Evolutionary conservation across 148 eudicot genomes (phyloP).

Genomic region (Arbutus unedo): DNA sequence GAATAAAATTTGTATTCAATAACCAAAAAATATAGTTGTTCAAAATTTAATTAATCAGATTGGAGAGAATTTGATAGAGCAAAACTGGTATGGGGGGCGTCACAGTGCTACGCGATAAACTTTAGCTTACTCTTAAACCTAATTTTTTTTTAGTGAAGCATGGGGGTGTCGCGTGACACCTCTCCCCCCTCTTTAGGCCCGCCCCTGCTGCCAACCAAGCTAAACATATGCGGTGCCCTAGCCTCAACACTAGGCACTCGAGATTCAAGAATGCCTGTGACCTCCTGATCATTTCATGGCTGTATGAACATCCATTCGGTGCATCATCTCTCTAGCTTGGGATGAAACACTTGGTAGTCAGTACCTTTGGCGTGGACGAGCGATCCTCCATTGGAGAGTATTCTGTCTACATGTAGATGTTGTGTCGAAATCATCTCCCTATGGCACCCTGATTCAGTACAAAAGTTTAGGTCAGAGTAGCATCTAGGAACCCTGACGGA

Average conservation of each 20-base stretch:
- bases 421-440: background rate
- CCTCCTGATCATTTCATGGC: background rate
- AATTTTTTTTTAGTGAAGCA: too few relatives aligned
- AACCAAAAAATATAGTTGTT: too few relatives aligned
- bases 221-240: background rate
- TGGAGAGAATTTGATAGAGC: too few relatives aligned
- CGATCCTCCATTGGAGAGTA: background rate
- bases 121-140: too few relatives aligned
- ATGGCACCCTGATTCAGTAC: background rate
- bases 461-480: background rate
- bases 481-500: background rate
- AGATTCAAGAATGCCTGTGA: background rate
- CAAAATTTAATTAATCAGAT: too few relatives aligned
- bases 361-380: background rate
- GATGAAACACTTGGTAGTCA: background rate
- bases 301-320: background rate
- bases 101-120: too few relatives aligned
- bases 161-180: too few relatives aligned
- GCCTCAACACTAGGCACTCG: background rate
- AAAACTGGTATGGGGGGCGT: too few relatives aligned
- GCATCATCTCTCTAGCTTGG: background rate
- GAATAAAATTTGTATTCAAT: too few relatives aligned
- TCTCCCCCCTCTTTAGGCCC: too few relatives aligned
- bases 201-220: too few relatives aligned
- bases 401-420: background rate